A percentile compares a stretch with the other conserved stretches of the same genome.
Evolutionary conservation across 345 rosid genomes (phyloP).

Genomic region (Kernera saxatilis): DNA sequence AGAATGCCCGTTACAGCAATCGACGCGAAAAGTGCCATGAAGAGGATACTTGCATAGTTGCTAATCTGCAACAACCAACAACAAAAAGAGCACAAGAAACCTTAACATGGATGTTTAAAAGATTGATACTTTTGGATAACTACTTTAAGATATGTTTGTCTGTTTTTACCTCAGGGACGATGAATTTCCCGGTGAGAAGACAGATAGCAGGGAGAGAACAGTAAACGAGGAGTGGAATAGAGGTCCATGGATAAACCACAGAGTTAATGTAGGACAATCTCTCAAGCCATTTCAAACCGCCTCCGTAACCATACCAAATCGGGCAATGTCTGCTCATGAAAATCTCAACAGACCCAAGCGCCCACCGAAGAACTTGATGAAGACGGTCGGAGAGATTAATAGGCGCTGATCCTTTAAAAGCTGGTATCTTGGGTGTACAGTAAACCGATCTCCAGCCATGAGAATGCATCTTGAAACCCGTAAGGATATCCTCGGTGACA

Average conservation of each 20-base stretch:
- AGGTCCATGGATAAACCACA: conserved; percentile 57
- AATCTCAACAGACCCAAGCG: conserved; percentile 65
- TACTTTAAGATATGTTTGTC: not conserved
- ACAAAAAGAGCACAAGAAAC: not conserved
- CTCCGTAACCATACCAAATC: conserved; percentile 75
- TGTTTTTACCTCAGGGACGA: conserved; percentile 52
- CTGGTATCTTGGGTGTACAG: conserved; percentile 51
- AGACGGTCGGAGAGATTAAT: conserved; percentile 61
- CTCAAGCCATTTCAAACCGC: conserved; percentile 59
- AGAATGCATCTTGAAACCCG: conserved; percentile 75
- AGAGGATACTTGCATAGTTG: conserved; percentile 50
- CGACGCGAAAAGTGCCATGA: conserved; percentile 56
- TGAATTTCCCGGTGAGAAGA: conserved; percentile 64
- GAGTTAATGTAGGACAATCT: conserved; percentile 62
- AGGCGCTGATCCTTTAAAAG: conserved; percentile 61
- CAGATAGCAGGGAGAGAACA: conserved; percentile 68
- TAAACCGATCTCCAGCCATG: conserved; percentile 80
- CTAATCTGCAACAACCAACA: conserved; percentile 41
- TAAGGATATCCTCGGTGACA: conserved; percentile 58
- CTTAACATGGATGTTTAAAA: not conserved
- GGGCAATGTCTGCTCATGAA: conserved; percentile 71
- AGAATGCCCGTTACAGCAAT: conserved; percentile 58
- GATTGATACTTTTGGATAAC: not conserved
- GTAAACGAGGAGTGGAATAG: conserved; percentile 57
- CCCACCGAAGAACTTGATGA: conserved; percentile 60